phyloP scores from a whole-genome alignment of 805 yeast species.

The Candida nonsorbophila region DNA sequence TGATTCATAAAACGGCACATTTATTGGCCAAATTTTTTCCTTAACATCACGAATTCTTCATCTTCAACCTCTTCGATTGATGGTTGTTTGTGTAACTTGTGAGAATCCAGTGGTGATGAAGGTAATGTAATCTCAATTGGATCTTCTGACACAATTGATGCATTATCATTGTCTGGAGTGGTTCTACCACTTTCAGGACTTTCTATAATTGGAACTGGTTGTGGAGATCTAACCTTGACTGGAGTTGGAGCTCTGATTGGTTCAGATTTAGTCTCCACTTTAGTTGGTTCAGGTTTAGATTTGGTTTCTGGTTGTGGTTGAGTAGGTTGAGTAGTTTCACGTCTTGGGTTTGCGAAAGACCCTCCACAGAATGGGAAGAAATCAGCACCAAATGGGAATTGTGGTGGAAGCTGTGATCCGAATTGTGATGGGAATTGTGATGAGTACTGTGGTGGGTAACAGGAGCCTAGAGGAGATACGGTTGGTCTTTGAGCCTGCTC shows the following conservation, averaged over 20 bases:
- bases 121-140: constrained; percentile 8
- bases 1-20: background rate
- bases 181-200: constrained; percentile 5
- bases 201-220: constrained; percentile 8
- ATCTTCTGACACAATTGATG: constrained; percentile 4
- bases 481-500: no score
- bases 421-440: no score
- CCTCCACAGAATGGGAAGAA: no score
- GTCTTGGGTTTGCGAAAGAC: no score
- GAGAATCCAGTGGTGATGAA: constrained; percentile 2
- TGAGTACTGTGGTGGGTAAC: no score
- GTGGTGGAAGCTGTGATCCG: no score
- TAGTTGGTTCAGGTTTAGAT: constrained; percentile 1
- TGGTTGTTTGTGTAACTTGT: constrained; percentile 19
- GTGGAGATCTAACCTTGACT: constrained; percentile 5
- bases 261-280: constrained; percentile 5
- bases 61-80: constrained; percentile 29
- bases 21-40: constrained; percentile 29
- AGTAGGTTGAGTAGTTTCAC: no score
- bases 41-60: constrained; percentile 33
- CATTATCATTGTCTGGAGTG: constrained; percentile 8
- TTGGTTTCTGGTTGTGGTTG: no score
- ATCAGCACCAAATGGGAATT: no score
- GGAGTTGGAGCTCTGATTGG: constrained; percentile 6
- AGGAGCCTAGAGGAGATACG: no score